A percentile compares a stretch with the other conserved stretches of the same genome.
Evolutionary conservation across 139 green algal species (phyloP).

Genomic region (Haematococcus sp.): DNA sequence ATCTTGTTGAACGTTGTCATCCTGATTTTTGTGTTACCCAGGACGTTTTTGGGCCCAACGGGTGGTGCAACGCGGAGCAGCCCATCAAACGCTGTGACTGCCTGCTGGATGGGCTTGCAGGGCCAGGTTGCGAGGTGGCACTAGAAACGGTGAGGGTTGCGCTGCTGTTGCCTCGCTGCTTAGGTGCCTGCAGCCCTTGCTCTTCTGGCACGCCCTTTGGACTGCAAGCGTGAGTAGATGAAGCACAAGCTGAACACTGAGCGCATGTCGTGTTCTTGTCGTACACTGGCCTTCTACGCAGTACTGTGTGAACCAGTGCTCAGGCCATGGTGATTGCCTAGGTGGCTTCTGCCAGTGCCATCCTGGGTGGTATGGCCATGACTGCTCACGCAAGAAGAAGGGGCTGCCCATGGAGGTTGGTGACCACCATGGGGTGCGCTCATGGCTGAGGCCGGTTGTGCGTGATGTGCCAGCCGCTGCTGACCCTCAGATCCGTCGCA

Average conservation of each 20-base stretch:
- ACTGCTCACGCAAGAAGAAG: constrained; percentile 25
- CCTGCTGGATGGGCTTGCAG: constrained; percentile 1
- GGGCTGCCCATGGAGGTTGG: background rate
- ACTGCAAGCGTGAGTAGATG: too few relatives aligned
- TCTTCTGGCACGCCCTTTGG: too few relatives aligned
- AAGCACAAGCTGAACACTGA: too few relatives aligned
- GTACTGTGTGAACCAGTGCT: constrained; percentile 56
- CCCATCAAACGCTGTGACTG: constrained; percentile 5
- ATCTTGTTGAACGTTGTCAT: too few relatives aligned
- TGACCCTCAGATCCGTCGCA: constrained; percentile 10
- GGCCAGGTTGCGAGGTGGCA: background rate
- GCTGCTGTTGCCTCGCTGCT: background rate
- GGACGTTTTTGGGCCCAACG: constrained; percentile 38
- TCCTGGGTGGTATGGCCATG: constrained; percentile 47
- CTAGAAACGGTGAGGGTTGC: background rate
- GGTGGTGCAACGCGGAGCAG: constrained; percentile 49
- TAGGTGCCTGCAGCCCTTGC: background rate
- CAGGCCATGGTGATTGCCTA: constrained; percentile 47
- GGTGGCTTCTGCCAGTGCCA: constrained; percentile 62
- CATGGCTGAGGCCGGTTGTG: constrained; percentile 10
- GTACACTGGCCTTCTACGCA: background rate
- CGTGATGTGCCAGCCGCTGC: constrained; percentile 6
- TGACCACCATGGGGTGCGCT: background rate
- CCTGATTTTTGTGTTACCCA: too few relatives aligned
- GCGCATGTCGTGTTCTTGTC: too few relatives aligned